Evolutionary conservation across 352 stramenopile genomes (phyloP).

Genomic region (Phytophthora meadii): DNA sequence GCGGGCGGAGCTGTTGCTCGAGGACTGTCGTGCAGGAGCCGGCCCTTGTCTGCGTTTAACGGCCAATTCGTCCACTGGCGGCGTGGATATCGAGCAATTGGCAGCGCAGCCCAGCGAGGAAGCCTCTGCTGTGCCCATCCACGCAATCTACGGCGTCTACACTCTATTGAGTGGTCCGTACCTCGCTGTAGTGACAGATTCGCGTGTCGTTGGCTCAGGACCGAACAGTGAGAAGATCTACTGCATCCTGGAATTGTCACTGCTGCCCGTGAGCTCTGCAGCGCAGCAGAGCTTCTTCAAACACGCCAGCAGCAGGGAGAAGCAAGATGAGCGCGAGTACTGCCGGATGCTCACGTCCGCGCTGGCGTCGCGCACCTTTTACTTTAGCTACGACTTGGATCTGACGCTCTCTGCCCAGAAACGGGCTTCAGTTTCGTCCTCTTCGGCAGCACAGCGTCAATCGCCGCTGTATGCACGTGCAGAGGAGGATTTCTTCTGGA

Average conservation of each 20-base stretch:
- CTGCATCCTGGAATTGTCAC: conserved; percentile 58
- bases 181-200: conserved; percentile 76
- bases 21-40: conserved; percentile 79
- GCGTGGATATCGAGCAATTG: conserved; percentile 38
- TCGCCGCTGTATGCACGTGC: conserved; percentile 56
- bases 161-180: conserved; percentile 70
- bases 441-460: conserved; percentile 31
- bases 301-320: conserved; percentile 48
- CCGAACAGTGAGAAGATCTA: conserved; percentile 68
- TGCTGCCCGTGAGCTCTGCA: conserved; percentile 65
- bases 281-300: conserved; percentile 60
- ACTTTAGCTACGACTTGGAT: conserved; percentile 83
- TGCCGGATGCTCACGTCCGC: conserved; percentile 63
- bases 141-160: conserved; percentile 83
- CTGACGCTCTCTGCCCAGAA: conserved; percentile 79
- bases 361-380: conserved; percentile 63
- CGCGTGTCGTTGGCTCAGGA: conserved; percentile 63
- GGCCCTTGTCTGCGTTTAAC: conserved; percentile 67
- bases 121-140: conserved; percentile 65
- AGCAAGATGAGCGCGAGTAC: conserved; percentile 70
- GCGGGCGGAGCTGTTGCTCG: conserved; percentile 71
- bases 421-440: conserved; percentile 40
- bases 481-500: conserved; percentile 94
- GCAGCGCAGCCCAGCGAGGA: conserved; percentile 40
- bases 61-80: conserved; percentile 25